These are phyloP conservation scores for Tylopilus felleus DNA, from an alignment of 768 basidiomycete genomes.

Conservation along the genomic window DNA sequence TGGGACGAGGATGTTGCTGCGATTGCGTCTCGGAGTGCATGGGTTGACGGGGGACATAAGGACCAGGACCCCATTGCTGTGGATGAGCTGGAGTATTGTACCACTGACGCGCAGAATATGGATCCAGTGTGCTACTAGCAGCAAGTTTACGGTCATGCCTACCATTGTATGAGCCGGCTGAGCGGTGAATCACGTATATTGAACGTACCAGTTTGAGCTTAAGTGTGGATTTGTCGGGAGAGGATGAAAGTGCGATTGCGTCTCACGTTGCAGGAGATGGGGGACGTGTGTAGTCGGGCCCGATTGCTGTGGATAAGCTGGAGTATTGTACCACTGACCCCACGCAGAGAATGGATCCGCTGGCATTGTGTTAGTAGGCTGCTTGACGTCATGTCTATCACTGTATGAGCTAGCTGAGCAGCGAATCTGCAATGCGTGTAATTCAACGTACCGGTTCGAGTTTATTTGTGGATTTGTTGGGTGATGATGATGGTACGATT, in stretches of 20 bases:
- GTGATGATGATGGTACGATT: constrained; percentile 6
- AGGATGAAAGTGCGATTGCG: not conserved
- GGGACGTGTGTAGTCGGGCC: constrained; percentile 33
- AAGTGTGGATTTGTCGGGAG: not conserved
- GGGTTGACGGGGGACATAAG: constrained; percentile 29
- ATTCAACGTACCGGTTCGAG: not conserved
- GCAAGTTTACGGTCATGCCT: not conserved
- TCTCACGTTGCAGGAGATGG: constrained; percentile 6
- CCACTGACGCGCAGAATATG: not conserved
- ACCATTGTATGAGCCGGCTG: constrained; percentile 1
- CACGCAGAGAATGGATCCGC: not conserved
- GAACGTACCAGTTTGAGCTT: constrained; percentile 7
- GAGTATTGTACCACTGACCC: not conserved
- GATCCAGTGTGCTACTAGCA: constrained; percentile 7
- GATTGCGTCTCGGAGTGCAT: constrained; percentile 1
- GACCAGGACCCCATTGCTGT: constrained; percentile 25
- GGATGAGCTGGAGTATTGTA: constrained; percentile 3
- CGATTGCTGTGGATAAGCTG: constrained; percentile 14
- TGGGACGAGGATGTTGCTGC: not conserved
- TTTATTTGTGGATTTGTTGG: constrained; percentile 1
- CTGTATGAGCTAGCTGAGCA: not conserved
- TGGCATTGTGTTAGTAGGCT: constrained; percentile 7
- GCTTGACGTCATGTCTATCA: not conserved
- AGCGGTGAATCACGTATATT: not conserved
- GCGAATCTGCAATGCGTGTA: not conserved